These are phyloP conservation scores for Xylariales sp. DNA, from an alignment of 2,329 filamentous ascomycete genomes.

Conservation along the genomic window DNA sequence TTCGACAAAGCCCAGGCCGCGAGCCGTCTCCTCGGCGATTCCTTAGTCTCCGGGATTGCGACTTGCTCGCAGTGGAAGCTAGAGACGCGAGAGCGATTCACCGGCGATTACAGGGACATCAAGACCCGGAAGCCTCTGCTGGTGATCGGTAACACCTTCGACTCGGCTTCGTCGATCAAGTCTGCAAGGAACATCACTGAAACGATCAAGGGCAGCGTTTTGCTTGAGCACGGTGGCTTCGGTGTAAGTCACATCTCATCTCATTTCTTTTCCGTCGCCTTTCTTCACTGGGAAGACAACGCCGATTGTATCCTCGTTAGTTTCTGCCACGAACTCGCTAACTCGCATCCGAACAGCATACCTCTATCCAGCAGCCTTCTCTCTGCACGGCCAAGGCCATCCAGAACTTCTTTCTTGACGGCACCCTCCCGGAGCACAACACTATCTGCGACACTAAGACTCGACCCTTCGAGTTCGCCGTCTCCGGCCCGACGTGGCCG, in stretches of 20 bases:
- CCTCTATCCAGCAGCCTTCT: slow-evolving; percentile 39
- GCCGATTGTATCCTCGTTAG: background rate
- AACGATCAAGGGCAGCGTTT: slow-evolving; percentile 53
- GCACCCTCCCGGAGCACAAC: slow-evolving; percentile 36
- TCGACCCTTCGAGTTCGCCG: slow-evolving; percentile 25
- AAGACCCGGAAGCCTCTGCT: slow-evolving; percentile 49
- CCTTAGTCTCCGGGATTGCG: slow-evolving; percentile 33
- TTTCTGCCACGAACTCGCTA: slow-evolving; percentile 7
- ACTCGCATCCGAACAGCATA: slow-evolving; percentile 28
- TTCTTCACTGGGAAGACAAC: too few relatives aligned
- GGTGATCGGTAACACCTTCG: slow-evolving; percentile 54
- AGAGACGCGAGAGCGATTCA: slow-evolving; percentile 53
- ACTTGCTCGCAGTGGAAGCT: slow-evolving; percentile 55
- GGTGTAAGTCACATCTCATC: slow-evolving; percentile 48
- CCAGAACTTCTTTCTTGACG: slow-evolving; percentile 39
- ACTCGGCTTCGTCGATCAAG: slow-evolving; percentile 54
- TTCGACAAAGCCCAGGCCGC: slow-evolving; percentile 41
- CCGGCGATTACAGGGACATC: slow-evolving; percentile 47
- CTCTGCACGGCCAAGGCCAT: slow-evolving; percentile 41
- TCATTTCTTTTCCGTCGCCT: too few relatives aligned
- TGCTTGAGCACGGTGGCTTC: slow-evolving; percentile 53
- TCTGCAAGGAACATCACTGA: slow-evolving; percentile 54
- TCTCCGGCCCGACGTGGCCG: slow-evolving; percentile 31
- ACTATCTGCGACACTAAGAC: slow-evolving; percentile 27
- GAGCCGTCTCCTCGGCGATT: slow-evolving; percentile 48